phyloP scores from a whole-genome alignment of 208 protist genomes.

The Wallacemonas sp. region DNA sequence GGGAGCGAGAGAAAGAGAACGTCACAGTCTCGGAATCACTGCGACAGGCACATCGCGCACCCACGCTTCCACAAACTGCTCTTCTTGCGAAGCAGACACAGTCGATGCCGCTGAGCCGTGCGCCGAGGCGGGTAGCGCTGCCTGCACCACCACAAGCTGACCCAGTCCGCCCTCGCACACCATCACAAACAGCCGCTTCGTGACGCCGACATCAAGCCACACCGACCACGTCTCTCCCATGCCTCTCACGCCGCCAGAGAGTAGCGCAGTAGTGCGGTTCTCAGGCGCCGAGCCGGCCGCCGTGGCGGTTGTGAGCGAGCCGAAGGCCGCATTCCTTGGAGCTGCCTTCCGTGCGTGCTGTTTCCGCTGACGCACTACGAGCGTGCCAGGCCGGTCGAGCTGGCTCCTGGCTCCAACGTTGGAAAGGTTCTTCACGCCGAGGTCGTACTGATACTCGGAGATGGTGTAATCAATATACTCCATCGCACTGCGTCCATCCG shows the following conservation, averaged over 20 bases:
- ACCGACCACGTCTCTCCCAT: constrained; percentile 34
- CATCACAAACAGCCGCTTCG: constrained; percentile 24
- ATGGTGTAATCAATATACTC: constrained; percentile 71
- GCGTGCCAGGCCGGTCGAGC: background rate
- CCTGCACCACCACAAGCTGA: constrained; percentile 55
- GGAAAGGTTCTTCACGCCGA: constrained; percentile 27
- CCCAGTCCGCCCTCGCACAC: constrained; percentile 55
- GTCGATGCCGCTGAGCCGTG: too few relatives aligned
- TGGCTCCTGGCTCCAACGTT: constrained; percentile 29
- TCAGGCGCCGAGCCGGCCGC: background rate
- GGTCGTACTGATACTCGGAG: constrained; percentile 64
- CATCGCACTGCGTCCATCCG: constrained; percentile 55
- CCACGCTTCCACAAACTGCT: constrained; percentile 30
- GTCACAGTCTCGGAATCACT: constrained; percentile 3
- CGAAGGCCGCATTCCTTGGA: too few relatives aligned
- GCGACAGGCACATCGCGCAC: constrained; percentile 18
- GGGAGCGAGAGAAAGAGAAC: background rate
- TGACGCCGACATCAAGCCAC: constrained; percentile 46
- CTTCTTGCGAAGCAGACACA: too few relatives aligned
- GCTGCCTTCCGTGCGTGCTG: background rate
- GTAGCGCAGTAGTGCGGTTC: background rate
- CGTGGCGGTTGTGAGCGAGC: background rate
- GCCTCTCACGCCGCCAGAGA: background rate
- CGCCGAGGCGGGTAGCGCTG: constrained; percentile 15
- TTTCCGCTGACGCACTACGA: constrained; percentile 9